phyloP scores from a whole-genome alignment of 257 asterid genomes.

The Hygrophila difformis region DNA sequence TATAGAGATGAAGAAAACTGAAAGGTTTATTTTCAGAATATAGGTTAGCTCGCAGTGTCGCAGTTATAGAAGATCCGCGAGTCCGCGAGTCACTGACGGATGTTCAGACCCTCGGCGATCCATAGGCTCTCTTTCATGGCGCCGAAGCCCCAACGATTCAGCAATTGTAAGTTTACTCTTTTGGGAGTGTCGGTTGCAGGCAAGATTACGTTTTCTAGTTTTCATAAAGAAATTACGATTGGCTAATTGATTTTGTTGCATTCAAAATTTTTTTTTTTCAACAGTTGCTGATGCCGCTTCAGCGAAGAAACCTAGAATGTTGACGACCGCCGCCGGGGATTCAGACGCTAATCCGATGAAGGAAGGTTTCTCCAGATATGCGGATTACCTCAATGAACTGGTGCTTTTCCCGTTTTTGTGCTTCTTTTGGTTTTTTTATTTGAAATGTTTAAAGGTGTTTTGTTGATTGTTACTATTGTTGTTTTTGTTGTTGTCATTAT shows the following conservation, averaged over 20 bases:
- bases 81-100: constrained; percentile 9
- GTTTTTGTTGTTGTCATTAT: too few relatives aligned
- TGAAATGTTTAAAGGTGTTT: not conserved
- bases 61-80: too few relatives aligned
- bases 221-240: too few relatives aligned
- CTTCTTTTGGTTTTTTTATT: not conserved
- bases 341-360: constrained; percentile 37
- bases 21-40: too few relatives aligned
- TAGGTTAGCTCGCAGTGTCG: too few relatives aligned
- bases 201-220: not conserved
- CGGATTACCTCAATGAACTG: constrained; percentile 63
- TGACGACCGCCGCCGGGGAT: constrained; percentile 25
- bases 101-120: constrained; percentile 22
- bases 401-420: constrained; percentile 17
- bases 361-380: constrained; percentile 57
- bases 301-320: constrained; percentile 44
- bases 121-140: constrained; percentile 38
- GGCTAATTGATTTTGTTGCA: constrained; percentile 5
- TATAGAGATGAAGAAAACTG: too few relatives aligned
- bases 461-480: not conserved
- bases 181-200: too few relatives aligned
- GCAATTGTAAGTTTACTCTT: constrained; percentile 29
- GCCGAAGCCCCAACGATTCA: constrained; percentile 41
- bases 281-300: constrained; percentile 43
- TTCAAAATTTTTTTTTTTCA: constrained; percentile 28